Percentiles rank a stretch among this genome's conserved stretches.
Conservation (phyloP, 768 basidiomycete species). For the Lyophyllum shimeji region DNA sequence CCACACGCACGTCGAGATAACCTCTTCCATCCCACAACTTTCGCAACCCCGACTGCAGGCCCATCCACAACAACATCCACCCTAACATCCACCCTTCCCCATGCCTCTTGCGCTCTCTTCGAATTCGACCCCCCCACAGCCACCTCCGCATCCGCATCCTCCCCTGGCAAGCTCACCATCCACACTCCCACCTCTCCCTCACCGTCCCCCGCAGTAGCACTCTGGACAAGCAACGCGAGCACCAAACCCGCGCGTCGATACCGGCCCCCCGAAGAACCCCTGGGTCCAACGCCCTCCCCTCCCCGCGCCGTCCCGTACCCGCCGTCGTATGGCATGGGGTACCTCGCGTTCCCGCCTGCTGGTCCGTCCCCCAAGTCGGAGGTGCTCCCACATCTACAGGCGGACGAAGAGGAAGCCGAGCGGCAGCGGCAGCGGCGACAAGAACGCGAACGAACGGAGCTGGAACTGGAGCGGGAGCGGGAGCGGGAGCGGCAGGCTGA, state of each 20-base stretch:
- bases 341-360: conserved; percentile 10
- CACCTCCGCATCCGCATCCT: neutral
- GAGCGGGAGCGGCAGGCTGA: neutral
- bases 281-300: neutral
- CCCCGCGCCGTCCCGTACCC: neutral
- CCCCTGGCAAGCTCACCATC: neutral
- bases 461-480: neutral
- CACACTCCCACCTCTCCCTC: neutral
- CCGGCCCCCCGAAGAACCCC: neutral
- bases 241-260: neutral
- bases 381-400: too few species aligned
- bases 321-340: conserved; percentile 2
- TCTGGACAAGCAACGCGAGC: neutral
- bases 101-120: neutral
- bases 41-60: too few species aligned
- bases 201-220: neutral
- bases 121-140: neutral
- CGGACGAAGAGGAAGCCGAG: neutral
- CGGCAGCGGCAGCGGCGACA: neutral
- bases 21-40: neutral
- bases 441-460: neutral
- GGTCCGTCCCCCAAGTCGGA: neutral
- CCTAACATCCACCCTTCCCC: too few species aligned
- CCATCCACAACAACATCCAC: too few species aligned
- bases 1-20: neutral